phyloP scores from a whole-genome alignment of 75 land plant species.

The Cryptomeria japonica region DNA sequence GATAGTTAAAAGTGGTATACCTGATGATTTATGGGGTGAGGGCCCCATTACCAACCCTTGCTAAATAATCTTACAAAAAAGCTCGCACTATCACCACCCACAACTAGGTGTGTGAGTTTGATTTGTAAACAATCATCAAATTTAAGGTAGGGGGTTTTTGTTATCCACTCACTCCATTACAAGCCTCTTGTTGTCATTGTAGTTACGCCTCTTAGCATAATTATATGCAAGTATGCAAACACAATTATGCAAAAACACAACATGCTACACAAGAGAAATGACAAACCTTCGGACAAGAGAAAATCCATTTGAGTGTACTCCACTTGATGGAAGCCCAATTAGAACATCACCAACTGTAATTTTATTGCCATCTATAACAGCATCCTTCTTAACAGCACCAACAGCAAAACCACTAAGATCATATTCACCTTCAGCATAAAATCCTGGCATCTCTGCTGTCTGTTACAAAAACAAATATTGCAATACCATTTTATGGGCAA shows the following conservation, averaged over 20 bases:
- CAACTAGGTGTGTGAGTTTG: no score
- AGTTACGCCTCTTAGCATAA: background rate
- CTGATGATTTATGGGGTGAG: no score
- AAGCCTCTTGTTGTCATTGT: no score
- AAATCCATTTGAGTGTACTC: conserved; percentile 98
- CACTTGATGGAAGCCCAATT: conserved; percentile 94
- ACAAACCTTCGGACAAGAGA: conserved; percentile 90
- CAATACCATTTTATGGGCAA: no score
- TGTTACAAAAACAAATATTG: conserved; percentile 17
- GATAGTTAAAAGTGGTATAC: no score
- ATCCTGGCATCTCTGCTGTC: conserved; percentile 99
- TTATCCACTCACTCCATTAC: no score
- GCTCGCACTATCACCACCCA: no score
- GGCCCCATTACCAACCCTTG: no score
- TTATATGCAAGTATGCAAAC: background rate
- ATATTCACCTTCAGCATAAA: conserved; percentile 92
- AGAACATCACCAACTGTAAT: conserved; percentile 84
- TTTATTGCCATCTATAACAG: conserved; percentile 84
- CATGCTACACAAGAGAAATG: background rate
- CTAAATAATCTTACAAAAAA: no score
- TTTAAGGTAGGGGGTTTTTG: no score
- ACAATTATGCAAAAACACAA: background rate
- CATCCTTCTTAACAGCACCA: conserved; percentile 92
- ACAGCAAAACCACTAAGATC: conserved; percentile 99
- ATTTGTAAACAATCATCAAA: no score